A percentile compares a stretch with the other conserved stretches of the same genome.
Conservation (phyloP, 257 asterid genomes). For the Anisodus tanguticus region DNA sequence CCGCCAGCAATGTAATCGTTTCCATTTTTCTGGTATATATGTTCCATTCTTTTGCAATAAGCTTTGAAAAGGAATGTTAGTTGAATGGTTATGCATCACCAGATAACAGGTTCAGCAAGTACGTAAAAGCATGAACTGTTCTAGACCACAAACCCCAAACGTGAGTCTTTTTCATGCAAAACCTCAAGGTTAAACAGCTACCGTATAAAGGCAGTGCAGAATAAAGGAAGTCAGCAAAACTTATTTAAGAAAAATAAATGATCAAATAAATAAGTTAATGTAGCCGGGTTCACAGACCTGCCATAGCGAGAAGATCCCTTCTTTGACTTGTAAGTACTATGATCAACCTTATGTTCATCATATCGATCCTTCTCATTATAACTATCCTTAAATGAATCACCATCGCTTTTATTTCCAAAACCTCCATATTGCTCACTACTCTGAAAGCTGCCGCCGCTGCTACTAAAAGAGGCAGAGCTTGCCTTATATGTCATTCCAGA, state of each 20-base stretch:
- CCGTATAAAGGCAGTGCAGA: not conserved
- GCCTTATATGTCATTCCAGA: slow-evolving; percentile 81
- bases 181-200: not conserved
- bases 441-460: slow-evolving; percentile 50
- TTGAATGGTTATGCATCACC: slow-evolving; percentile 26
- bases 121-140: slow-evolving; percentile 12
- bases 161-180: slow-evolving; percentile 20
- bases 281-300: slow-evolving; percentile 55
- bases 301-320: slow-evolving; percentile 63
- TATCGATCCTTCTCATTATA: slow-evolving; percentile 59
- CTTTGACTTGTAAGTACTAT: slow-evolving; percentile 46
- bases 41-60: slow-evolving; percentile 10
- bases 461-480: slow-evolving; percentile 68
- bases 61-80: not conserved
- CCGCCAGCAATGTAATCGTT: not conserved
- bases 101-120: slow-evolving; percentile 4
- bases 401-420: slow-evolving; percentile 63
- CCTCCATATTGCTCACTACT: slow-evolving; percentile 72
- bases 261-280: not conserved
- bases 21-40: slow-evolving; percentile 5
- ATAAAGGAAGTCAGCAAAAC: not conserved
- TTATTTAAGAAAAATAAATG: not conserved
- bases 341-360: slow-evolving; percentile 66
- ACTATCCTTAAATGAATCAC: slow-evolving; percentile 52
- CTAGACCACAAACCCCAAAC: slow-evolving; percentile 12